These are phyloP conservation scores for Schoenoplectus tabernaemontani DNA, from an alignment of 202 grass and related monocot genomes.

Conservation along the genomic window DNA sequence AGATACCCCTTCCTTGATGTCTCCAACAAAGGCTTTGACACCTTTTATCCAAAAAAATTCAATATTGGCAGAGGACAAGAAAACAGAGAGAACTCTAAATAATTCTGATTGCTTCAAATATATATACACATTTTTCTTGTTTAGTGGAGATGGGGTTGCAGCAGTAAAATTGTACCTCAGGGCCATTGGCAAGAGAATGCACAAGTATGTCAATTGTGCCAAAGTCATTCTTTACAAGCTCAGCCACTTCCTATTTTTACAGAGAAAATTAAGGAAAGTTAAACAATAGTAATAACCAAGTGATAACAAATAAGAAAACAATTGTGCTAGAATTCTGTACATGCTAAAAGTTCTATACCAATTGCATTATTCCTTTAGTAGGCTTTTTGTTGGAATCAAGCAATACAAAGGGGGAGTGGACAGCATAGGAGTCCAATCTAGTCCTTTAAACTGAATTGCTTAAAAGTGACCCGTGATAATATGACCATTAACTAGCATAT, in stretches of 20 bases:
- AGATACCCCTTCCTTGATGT: constrained; percentile 96
- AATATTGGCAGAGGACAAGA: not conserved
- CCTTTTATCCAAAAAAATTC: constrained; percentile 32
- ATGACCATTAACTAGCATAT: not conserved
- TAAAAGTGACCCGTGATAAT: not conserved
- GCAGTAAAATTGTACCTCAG: constrained; percentile 40
- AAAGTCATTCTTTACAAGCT: constrained; percentile 89
- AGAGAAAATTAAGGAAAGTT: not conserved
- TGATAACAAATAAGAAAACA: constrained; percentile 4
- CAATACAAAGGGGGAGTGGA: not conserved
- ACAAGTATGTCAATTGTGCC: constrained; percentile 91
- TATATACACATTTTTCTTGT: not conserved
- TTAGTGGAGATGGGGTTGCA: not conserved
- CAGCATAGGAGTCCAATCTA: not conserved
- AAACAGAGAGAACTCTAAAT: not conserved
- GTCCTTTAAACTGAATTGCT: not conserved
- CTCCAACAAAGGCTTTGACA: constrained; percentile 79
- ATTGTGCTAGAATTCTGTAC: not conserved
- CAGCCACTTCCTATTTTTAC: constrained; percentile 64
- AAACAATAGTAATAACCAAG: constrained; percentile 10
- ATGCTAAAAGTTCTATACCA: not conserved
- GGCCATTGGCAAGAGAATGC: constrained; percentile 92
- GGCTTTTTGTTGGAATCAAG: not conserved
- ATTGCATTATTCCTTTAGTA: not conserved
- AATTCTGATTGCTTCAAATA: not conserved